Conservation (phyloP, 2,329 filamentous ascomycete genomes). For the Trichophyton simii region DNA sequence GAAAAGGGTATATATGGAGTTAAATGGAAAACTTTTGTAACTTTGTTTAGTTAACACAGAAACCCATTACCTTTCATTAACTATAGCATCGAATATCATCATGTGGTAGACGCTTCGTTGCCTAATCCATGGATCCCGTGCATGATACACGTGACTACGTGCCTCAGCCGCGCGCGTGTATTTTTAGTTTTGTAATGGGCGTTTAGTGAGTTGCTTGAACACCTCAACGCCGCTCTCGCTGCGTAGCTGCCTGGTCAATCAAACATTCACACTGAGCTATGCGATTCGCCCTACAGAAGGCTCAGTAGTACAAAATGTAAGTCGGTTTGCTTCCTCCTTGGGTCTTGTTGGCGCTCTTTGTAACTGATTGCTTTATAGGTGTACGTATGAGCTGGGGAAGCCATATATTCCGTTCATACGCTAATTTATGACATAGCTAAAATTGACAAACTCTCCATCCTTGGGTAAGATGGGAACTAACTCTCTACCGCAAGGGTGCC, state of each 20-base stretch:
- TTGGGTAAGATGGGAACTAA: constrained; percentile 43
- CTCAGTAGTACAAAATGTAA: constrained; percentile 10
- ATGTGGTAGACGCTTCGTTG: neutral
- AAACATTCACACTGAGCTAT: neutral
- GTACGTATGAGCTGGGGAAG: constrained; percentile 6
- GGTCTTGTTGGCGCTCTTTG: neutral
- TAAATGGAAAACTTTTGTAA: neutral
- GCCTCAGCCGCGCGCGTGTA: neutral
- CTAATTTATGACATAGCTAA: constrained; percentile 42
- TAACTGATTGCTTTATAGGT: constrained; percentile 9
- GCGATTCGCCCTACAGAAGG: neutral
- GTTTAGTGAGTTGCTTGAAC: neutral
- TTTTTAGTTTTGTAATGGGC: neutral
- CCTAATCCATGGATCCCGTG: neutral
- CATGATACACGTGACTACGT: constrained; percentile 1
- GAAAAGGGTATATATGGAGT: neutral
- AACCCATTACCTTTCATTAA: neutral
- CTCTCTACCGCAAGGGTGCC: neutral
- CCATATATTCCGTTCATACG: neutral
- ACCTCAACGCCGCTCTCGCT: neutral
- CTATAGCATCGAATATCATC: neutral
- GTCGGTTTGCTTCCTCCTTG: neutral
- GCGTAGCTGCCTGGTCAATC: neutral
- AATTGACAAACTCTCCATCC: constrained; percentile 80
- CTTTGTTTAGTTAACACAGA: neutral